phyloP scores from a whole-genome alignment of 129 eudicot species.

The Kitagawia praeruptora region DNA sequence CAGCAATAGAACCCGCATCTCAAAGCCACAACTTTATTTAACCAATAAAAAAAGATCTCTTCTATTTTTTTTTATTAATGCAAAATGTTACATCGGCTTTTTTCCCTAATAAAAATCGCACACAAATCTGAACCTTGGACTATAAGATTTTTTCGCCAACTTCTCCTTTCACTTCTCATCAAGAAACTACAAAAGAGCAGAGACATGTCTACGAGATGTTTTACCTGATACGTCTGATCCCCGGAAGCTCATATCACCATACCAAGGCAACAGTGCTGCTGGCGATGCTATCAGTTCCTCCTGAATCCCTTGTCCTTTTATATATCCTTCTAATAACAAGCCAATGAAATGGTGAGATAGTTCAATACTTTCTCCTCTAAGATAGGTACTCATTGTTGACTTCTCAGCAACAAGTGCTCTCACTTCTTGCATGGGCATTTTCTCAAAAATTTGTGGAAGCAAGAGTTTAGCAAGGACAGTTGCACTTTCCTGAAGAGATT shows the following conservation, averaged over 20 bases:
- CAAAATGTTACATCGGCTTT: too few species aligned
- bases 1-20: neutral
- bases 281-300: slow-evolving; percentile 73
- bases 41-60: too few species aligned
- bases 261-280: slow-evolving; percentile 44
- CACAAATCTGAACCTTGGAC: too few species aligned
- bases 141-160: too few species aligned
- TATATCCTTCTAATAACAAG: slow-evolving; percentile 75
- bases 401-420: slow-evolving; percentile 74
- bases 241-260: slow-evolving; percentile 46
- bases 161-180: too few species aligned
- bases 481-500: slow-evolving; percentile 66
- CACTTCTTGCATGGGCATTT: slow-evolving; percentile 72
- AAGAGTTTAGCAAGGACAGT: slow-evolving; percentile 61
- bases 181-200: too few species aligned
- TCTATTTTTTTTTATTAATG: too few species aligned
- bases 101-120: too few species aligned
- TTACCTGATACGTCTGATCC: slow-evolving; percentile 53
- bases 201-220: neutral
- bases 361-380: slow-evolving; percentile 73
- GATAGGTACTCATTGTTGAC: slow-evolving; percentile 52
- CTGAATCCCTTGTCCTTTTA: slow-evolving; percentile 33
- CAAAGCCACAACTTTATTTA: too few species aligned
- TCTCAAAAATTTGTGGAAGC: slow-evolving; percentile 83
- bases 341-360: slow-evolving; percentile 54